Conservation (phyloP, 768 basidiomycete species). For the Rhizopogon roseolus region DNA sequence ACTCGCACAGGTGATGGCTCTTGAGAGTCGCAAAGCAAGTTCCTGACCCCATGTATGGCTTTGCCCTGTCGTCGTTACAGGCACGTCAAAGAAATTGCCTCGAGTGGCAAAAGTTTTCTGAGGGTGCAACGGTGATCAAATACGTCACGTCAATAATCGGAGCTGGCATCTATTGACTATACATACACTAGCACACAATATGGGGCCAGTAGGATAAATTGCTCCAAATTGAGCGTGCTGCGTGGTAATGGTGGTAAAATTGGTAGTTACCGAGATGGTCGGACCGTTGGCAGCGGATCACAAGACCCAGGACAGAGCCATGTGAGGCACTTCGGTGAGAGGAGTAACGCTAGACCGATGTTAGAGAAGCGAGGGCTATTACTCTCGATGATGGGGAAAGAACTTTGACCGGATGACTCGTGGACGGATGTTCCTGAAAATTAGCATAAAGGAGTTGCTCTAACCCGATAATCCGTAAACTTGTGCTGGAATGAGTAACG, state of each 20-base stretch:
- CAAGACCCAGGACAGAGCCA: slow-evolving; percentile 11
- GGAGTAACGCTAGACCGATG: slow-evolving; percentile 14
- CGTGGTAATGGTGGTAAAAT: not conserved
- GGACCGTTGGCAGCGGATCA: slow-evolving; percentile 17
- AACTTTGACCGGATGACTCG: slow-evolving; percentile 4
- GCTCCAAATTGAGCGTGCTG: not conserved
- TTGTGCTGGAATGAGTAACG: slow-evolving; percentile 16
- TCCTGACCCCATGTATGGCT: no score
- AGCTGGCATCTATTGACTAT: not conserved
- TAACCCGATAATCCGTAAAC: slow-evolving; percentile 12
- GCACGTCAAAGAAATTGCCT: not conserved
- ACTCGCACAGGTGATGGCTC: no score
- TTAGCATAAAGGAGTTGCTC: slow-evolving; percentile 9
- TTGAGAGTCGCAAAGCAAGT: not conserved
- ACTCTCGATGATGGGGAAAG: slow-evolving; percentile 16
- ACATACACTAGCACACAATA: slow-evolving; percentile 2
- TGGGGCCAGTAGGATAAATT: slow-evolving; percentile 3
- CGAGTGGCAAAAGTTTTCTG: not conserved
- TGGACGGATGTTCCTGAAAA: slow-evolving; percentile 13
- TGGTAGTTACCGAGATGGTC: slow-evolving; percentile 5
- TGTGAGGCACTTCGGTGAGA: slow-evolving; percentile 1
- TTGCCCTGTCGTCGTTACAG: not conserved
- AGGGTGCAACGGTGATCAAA: not conserved
- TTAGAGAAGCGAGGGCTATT: slow-evolving; percentile 21
- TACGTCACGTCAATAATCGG: not conserved